Evolutionary conservation across 306 rosid genomes (phyloP).

Genomic region (Vigna reflexopilosa): DNA sequence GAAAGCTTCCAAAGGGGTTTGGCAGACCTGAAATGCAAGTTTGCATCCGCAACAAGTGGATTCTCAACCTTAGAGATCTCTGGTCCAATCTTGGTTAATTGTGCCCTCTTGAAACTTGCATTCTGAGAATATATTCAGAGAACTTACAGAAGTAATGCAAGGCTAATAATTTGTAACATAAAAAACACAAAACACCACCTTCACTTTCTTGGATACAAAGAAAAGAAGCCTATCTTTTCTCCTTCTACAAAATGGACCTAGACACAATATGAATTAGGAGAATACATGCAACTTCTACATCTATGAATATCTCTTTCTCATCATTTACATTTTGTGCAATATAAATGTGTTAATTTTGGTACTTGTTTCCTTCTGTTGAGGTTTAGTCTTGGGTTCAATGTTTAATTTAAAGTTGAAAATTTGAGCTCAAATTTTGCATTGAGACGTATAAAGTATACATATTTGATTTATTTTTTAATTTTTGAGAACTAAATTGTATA

Average conservation of each 20-base stretch:
- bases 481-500: too few species aligned
- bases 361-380: too few species aligned
- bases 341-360: not conserved
- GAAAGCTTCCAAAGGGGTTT: constrained; percentile 44
- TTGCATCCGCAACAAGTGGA: constrained; percentile 48
- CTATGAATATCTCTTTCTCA: not conserved
- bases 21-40: constrained; percentile 40
- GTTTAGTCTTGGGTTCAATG: too few species aligned
- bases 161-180: constrained; percentile 14
- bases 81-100: constrained; percentile 45
- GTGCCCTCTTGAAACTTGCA: constrained; percentile 46
- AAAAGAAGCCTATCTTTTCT: constrained; percentile 1
- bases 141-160: constrained; percentile 33
- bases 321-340: constrained; percentile 28
- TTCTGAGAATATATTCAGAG: constrained; percentile 51
- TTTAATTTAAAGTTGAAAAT: too few species aligned
- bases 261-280: not conserved
- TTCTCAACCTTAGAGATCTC: constrained; percentile 45
- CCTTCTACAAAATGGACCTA: not conserved
- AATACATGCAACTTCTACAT: not conserved
- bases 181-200: constrained; percentile 20
- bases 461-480: too few species aligned
- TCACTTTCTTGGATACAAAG: constrained; percentile 31
- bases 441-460: too few species aligned
- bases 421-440: too few species aligned